A percentile compares a stretch with the other conserved stretches of the same genome.
Conservation (phyloP, 1,139 yeast genomes). For the Protomyces inouyei region DNA sequence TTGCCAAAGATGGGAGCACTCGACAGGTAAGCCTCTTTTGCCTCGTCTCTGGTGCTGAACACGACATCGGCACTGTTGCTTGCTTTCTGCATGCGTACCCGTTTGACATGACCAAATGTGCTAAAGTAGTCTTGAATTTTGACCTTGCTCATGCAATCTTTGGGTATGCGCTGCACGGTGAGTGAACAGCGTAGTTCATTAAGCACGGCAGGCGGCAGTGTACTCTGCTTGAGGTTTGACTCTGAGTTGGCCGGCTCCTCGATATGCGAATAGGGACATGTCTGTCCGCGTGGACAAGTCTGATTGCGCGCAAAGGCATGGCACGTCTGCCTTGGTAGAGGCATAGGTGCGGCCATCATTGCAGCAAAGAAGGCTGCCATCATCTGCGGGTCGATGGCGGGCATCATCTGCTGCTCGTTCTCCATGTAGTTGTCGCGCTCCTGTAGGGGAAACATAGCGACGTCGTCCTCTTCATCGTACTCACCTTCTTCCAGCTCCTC, state of each 20-base stretch:
- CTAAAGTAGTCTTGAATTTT: constrained; percentile 41
- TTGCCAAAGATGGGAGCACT: constrained; percentile 49
- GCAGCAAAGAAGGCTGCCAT: neutral
- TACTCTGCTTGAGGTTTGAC: neutral
- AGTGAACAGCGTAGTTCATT: too few species aligned
- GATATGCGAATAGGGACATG: neutral
- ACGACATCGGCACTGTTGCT: constrained; percentile 42
- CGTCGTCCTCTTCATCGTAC: neutral
- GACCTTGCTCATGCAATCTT: constrained; percentile 42
- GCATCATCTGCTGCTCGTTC: neutral
- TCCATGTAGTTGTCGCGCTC: neutral
- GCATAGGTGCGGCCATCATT: neutral
- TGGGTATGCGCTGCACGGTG: constrained; percentile 46
- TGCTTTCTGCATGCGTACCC: constrained; percentile 36
- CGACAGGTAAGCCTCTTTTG: constrained; percentile 45
- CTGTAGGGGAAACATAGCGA: neutral
- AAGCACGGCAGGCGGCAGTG: neutral
- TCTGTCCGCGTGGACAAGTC: neutral
- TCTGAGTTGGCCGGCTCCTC: too few species aligned
- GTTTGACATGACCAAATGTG: constrained; percentile 43
- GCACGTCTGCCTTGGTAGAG: neutral
- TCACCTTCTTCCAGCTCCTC: neutral
- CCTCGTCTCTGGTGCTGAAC: constrained; percentile 42
- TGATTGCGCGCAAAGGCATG: neutral
- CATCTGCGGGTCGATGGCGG: neutral